Base-by-base conservation (phyloP, 148 eudicot genomes). In the Euryodendron excelsum region DNA sequence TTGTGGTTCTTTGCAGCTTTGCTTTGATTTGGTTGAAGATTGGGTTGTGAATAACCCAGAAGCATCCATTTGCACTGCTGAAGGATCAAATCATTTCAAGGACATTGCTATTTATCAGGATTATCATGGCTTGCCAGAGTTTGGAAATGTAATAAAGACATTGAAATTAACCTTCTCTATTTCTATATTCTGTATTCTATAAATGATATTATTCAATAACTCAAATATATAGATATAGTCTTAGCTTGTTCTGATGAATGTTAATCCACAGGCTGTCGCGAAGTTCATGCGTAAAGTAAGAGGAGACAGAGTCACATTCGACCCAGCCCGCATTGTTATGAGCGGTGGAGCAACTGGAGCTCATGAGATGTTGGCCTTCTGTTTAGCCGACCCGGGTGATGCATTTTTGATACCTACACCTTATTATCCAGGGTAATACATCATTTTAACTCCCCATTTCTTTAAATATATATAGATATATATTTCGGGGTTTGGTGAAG, bases 311-410 rank as follows among this genome's bases (percentile, higher is more conserved):
- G 91, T 77, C 31, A 80, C 44, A 17, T 88, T 88, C 45, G 88
- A 88, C 72, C 87, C 91, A 0, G 85, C 80, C 64, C 87, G 89
- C 18, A 72, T 88, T 28, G 91, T 88, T 0, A 88, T 88, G 91
- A 83, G 87, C 27, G 91, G 91, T 41, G 91, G 91, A 34, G 91
- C 91, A 14, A 88, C 91, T 13, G 91, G 91, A 44, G 91, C 91
- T 77, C 87, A 86, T 37, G 91, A 88, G 69, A 82, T 79, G 47
- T 37, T 88, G 72, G 85, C 83, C 33, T 88, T 88, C 56, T 88
- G 91, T 47, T 81, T 88, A 50, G 91, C 91, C 76, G 84, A 88
- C 72, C 89, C 87, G 34, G 89, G 86, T 13, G 91, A 88, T 31
- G 91, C 91, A 27, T 84, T 88, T 53, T 68, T 88, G 83, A 89